Percentiles rank a stretch among this genome's conserved stretches.
Evolutionary conservation across 148 eudicot species (phyloP).

Genomic region (Agrostemma githago): DNA sequence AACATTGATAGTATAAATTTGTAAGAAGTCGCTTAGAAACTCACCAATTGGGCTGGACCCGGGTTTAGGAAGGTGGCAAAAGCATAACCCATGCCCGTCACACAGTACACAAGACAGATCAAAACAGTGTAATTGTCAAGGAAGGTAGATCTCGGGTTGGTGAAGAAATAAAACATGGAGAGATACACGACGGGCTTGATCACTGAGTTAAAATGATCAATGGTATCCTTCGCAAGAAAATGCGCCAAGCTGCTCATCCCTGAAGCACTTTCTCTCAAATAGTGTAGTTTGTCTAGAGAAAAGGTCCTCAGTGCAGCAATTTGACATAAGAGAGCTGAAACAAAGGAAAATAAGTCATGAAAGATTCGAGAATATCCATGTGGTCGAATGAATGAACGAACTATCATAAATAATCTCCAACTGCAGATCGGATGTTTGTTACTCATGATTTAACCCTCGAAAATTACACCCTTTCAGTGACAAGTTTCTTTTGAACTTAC

Average conservation of each 20-base stretch:
- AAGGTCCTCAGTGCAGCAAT: slow-evolving; percentile 87
- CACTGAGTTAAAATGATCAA: slow-evolving; percentile 71
- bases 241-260: slow-evolving; percentile 95
- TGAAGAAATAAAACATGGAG: slow-evolving; percentile 89
- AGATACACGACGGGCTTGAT: slow-evolving; percentile 87
- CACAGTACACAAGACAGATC: slow-evolving; percentile 84
- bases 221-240: slow-evolving; percentile 82
- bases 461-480: too few species aligned
- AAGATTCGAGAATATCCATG: not conserved
- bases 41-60: slow-evolving; percentile 90
- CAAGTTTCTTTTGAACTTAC: slow-evolving; percentile 37
- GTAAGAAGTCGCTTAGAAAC: not conserved
- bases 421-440: too few species aligned
- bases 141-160: slow-evolving; percentile 89
- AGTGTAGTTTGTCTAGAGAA: slow-evolving; percentile 82
- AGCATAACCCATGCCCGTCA: slow-evolving; percentile 82
- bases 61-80: slow-evolving; percentile 86
- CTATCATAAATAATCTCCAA: not conserved
- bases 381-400: not conserved
- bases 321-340: slow-evolving; percentile 93
- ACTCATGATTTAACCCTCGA: too few species aligned
- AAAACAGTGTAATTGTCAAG: slow-evolving; percentile 66
- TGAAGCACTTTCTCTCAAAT: slow-evolving; percentile 85
- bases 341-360: slow-evolving; percentile 5
- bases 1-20: slow-evolving; percentile 10